These are phyloP conservation scores for Rheum nobile DNA, from an alignment of 148 eudicot genomes.

Conservation along the genomic window DNA sequence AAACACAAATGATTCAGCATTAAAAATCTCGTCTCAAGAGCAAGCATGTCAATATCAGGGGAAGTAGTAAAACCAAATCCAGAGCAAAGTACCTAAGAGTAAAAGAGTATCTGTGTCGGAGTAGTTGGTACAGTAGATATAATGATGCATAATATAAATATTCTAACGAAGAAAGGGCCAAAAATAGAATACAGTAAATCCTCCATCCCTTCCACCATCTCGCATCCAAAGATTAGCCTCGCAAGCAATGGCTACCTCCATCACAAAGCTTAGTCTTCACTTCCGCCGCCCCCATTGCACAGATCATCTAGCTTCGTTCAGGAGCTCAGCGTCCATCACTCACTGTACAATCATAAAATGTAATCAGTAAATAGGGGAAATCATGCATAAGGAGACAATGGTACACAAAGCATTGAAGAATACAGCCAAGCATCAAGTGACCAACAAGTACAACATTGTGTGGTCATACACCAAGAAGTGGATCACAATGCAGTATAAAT, in stretches of 20 bases:
- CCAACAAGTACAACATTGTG: too few relatives aligned
- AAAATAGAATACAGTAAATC: constrained; percentile 5
- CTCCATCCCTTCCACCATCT: constrained; percentile 1
- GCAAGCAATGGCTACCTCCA: constrained; percentile 1
- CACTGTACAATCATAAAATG: not conserved
- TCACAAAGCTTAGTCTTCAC: constrained; percentile 2
- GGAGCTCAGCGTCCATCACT: not conserved
- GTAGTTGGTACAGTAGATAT: not conserved
- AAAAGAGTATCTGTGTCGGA: not conserved
- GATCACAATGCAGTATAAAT: too few relatives aligned
- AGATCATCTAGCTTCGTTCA: not conserved
- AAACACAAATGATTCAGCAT: not conserved
- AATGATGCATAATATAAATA: not conserved
- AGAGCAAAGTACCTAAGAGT: not conserved
- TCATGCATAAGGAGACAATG: too few relatives aligned
- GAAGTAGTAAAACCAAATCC: not conserved
- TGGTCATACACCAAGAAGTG: too few relatives aligned
- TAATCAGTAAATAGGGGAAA: not conserved
- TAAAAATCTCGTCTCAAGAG: not conserved
- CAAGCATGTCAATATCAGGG: not conserved
- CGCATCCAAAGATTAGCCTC: not conserved
- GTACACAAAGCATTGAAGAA: not conserved
- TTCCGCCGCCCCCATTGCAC: not conserved
- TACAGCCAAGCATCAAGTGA: not conserved
- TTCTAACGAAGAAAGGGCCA: constrained; percentile 6